Evolutionary conservation across 805 yeast species (phyloP).

Genomic region (Spathaspora passalidarum): DNA sequence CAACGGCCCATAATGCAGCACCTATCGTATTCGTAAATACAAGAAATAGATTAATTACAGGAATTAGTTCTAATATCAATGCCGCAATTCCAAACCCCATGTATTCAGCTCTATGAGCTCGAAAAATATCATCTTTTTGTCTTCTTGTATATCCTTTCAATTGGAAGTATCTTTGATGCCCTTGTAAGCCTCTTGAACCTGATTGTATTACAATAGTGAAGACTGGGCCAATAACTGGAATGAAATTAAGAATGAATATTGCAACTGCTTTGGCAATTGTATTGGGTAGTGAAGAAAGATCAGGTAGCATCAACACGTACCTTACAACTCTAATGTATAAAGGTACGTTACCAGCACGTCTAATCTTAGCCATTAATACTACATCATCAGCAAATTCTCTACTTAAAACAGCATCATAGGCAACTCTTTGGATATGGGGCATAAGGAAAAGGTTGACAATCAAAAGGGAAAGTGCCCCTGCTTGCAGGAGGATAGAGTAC

Average conservation of each 20-base stretch:
- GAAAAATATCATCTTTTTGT: conserved; percentile 39
- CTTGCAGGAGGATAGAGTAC: conserved; percentile 41
- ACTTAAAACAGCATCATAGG: conserved; percentile 48
- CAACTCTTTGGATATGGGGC: conserved; percentile 44
- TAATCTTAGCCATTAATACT: conserved; percentile 37
- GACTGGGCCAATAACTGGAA: conserved; percentile 63
- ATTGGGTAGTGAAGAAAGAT: conserved; percentile 34
- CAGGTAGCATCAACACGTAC: conserved; percentile 33
- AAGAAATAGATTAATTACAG: conserved; percentile 51
- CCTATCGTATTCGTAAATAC: conserved; percentile 59
- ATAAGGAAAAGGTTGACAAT: conserved; percentile 41
- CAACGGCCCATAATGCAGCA: conserved; percentile 62
- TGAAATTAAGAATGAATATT: conserved; percentile 38
- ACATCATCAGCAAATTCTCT: conserved; percentile 45
- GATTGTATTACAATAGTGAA: conserved; percentile 50
- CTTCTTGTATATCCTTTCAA: conserved; percentile 48
- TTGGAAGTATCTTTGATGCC: conserved; percentile 55
- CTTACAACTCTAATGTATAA: conserved; percentile 25
- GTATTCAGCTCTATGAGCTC: conserved; percentile 37
- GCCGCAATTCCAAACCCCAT: conserved; percentile 54
- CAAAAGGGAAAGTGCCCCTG: conserved; percentile 40
- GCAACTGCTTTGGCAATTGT: conserved; percentile 36
- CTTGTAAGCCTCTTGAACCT: conserved; percentile 49
- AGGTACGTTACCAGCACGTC: conserved; percentile 28
- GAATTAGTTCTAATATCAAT: conserved; percentile 50